Conservation (phyloP, 768 basidiomycete genomes). For the Suillus plorans region DNA sequence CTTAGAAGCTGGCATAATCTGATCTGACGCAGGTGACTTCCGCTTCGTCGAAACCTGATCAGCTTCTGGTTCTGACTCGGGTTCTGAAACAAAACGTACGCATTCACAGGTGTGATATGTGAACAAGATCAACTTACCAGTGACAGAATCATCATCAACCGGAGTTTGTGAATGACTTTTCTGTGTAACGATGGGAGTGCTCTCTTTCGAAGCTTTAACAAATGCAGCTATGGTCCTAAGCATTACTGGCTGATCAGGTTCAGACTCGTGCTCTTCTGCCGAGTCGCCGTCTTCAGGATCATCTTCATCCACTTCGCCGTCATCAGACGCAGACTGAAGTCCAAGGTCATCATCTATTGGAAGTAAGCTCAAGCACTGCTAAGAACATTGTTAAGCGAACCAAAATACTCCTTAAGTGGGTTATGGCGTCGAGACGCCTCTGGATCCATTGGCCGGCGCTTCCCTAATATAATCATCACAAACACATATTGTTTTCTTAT, state of each 20-base stretch:
- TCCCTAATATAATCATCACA: conserved; percentile 6
- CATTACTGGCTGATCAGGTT: conserved; percentile 15
- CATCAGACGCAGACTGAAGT: conserved; percentile 54
- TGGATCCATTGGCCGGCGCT: not conserved
- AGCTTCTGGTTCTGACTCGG: conserved; percentile 28
- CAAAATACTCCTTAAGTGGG: conserved; percentile 50
- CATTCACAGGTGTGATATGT: not conserved
- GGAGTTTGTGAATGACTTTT: not conserved
- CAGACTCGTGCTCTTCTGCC: conserved; percentile 25
- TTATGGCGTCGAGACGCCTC: conserved; percentile 27
- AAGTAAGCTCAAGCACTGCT: not conserved
- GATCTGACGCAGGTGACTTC: conserved; percentile 22
- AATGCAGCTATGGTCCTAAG: conserved; percentile 24
- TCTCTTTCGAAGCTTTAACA: conserved; percentile 9
- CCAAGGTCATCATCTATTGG: conserved; percentile 41
- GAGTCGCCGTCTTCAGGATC: conserved; percentile 20
- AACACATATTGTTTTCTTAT: not conserved
- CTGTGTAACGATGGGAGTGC: not conserved
- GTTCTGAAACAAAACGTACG: conserved; percentile 17
- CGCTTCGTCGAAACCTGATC: conserved; percentile 18
- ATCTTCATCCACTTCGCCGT: conserved; percentile 22
- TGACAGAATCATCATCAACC: conserved; percentile 25
- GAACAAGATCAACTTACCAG: conserved; percentile 8
- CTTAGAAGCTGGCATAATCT: conserved; percentile 15
- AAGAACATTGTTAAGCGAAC: conserved; percentile 25